These are phyloP conservation scores for Xylariales sp. DNA, from an alignment of 2,329 filamentous ascomycete genomes.

Conservation along the genomic window DNA sequence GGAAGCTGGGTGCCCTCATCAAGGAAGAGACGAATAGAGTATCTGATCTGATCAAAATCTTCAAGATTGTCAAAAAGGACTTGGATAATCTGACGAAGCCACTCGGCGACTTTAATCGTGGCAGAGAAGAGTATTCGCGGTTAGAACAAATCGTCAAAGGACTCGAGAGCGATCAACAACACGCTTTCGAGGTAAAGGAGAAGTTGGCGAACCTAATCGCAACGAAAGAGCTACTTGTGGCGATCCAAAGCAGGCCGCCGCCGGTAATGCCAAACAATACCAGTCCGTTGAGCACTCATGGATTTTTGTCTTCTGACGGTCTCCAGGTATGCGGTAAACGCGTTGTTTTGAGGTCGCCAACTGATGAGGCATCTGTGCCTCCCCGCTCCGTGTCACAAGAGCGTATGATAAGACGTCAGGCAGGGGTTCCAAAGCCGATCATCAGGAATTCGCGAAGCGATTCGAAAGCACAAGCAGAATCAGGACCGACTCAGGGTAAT, in stretches of 20 bases:
- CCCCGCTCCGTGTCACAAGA: constrained; percentile 8
- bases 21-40: background rate
- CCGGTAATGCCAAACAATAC: too few relatives aligned
- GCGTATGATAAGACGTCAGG: constrained; percentile 3
- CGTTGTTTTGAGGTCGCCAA: constrained; percentile 8
- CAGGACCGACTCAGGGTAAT: background rate
- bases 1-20: background rate
- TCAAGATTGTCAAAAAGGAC: background rate
- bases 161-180: background rate
- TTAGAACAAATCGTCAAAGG: background rate
- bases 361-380: background rate
- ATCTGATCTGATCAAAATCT: background rate
- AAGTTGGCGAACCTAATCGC: background rate
- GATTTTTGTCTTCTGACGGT: background rate
- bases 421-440: constrained; percentile 2
- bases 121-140: background rate
- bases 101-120: background rate
- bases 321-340: background rate
- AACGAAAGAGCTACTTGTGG: too few relatives aligned
- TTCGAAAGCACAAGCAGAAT: background rate
- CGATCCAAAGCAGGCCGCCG: too few relatives aligned
- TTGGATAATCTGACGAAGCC: background rate
- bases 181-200: background rate
- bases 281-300: too few relatives aligned
- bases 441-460: constrained; percentile 3